phyloP scores from a whole-genome alignment of 306 rosid genomes.

The Rosa chinensis region DNA sequence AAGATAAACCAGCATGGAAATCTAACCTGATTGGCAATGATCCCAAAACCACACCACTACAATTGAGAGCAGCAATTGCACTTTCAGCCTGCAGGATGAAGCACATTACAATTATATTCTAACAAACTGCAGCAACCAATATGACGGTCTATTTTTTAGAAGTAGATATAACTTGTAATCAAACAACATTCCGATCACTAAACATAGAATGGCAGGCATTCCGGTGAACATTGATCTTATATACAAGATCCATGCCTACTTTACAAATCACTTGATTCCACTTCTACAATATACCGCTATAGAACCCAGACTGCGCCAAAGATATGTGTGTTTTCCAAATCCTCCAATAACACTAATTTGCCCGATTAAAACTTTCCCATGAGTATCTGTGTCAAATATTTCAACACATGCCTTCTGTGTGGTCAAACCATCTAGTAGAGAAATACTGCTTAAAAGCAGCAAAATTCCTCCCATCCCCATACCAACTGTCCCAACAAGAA shows the following conservation, averaged over 20 bases:
- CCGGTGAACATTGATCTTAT: not conserved
- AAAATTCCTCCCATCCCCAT: not conserved
- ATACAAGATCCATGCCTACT: not conserved
- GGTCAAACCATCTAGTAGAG: not conserved
- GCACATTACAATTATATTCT: not conserved
- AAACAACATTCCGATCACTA: not conserved
- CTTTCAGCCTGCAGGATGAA: conserved; percentile 70
- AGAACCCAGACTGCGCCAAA: not conserved
- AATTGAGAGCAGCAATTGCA: conserved; percentile 51
- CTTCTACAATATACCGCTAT: not conserved
- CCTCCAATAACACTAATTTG: not conserved
- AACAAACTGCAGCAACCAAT: not conserved
- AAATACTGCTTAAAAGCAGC: not conserved
- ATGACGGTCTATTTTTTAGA: not conserved
- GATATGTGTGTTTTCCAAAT: not conserved
- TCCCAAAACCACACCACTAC: conserved; percentile 77
- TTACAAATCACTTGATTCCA: not conserved
- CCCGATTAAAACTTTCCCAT: not conserved
- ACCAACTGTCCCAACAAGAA: not conserved
- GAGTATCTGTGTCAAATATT: not conserved
- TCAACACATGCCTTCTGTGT: not conserved
- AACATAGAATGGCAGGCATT: not conserved
- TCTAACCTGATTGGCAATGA: conserved; percentile 90
- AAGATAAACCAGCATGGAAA: conserved; percentile 27
- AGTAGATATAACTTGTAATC: not conserved